Base-by-base conservation (phyloP, 2,329 filamentous ascomycete species). In the Simplicillium aogashimaense region DNA sequence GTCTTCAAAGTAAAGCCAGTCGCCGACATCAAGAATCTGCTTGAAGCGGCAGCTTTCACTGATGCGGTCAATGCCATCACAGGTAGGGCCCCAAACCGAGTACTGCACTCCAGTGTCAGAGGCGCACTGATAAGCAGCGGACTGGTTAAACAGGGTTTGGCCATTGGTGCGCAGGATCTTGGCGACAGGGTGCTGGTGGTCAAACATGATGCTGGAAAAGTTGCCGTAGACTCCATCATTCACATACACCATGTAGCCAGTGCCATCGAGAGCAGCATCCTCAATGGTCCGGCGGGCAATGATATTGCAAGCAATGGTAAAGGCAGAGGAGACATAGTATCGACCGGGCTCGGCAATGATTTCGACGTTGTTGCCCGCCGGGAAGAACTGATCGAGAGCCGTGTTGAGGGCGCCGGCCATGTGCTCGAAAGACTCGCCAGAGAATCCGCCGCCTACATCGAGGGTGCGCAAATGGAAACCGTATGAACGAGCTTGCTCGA, bases 141-240 rank as follows among this genome's bases (percentile, higher is more conserved):
- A 42, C 46, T 70, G 66, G 62, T 81, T 65, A 58, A 81, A 81
- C 55, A 78, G 57, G 46, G 75, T 73, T 44, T 69, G 66, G 46
- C 72, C 63, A 45, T 72, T 69, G 15, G 73, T 68, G 49, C 79
- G 81, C 40, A 98, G 71, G 43, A 97, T 76, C 63, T 84, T 86
- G 41, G 90, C 86, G 35, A 84, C 66, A 1, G 92, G 92, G 54
- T 94, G 77, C 72, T 98, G 92, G 64, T 97, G 92, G 57, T 97
- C 92, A 60, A 95, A 98, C 71, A 97, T 95, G 73, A 97, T 97
- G 77, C 88, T 94, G 50, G 87, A 94, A 59, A 98, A 97, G 69
- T 97, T 97, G 55, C 92, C 92, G 57, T 98, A 98, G 40, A 97
- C 83, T 20, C 92, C 92, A 52, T 98, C 92, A 59, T 98, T 98